Conservation (phyloP, 148 eudicot species). For the Suaeda aralocaspica region DNA sequence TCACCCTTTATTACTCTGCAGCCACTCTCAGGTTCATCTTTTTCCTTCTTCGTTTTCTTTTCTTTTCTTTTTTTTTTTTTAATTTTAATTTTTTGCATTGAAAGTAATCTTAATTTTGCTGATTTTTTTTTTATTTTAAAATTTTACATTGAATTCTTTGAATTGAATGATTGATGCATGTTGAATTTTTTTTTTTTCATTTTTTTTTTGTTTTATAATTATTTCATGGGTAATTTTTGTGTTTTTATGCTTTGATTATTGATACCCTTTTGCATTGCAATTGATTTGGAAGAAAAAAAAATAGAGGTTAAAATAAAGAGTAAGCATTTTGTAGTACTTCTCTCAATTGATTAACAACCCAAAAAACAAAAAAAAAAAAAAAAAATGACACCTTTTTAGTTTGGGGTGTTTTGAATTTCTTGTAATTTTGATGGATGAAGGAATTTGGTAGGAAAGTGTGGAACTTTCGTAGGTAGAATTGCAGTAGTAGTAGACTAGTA, state of each 20-base stretch:
- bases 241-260: background rate
- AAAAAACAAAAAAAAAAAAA: no score
- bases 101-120: no score
- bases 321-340: no score
- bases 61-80: no score
- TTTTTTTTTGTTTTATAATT: no score
- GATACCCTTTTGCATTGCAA: background rate
- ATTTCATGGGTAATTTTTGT: background rate
- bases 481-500: no score
- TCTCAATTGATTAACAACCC: background rate
- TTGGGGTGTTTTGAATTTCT: background rate
- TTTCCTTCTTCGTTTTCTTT: no score
- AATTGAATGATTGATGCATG: background rate
- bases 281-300: background rate
- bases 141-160: no score
- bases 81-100: no score
- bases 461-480: background rate
- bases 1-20: background rate
- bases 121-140: no score
- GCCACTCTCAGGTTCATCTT: conserved; percentile 3
- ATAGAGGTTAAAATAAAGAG: no score
- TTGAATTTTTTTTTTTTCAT: background rate
- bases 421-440: background rate
- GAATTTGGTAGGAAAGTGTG: conserved; percentile 3
- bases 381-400: background rate